Base-by-base conservation (phyloP, 2,329 filamentous ascomycete genomes). In the Atkinsonella texensis region DNA sequence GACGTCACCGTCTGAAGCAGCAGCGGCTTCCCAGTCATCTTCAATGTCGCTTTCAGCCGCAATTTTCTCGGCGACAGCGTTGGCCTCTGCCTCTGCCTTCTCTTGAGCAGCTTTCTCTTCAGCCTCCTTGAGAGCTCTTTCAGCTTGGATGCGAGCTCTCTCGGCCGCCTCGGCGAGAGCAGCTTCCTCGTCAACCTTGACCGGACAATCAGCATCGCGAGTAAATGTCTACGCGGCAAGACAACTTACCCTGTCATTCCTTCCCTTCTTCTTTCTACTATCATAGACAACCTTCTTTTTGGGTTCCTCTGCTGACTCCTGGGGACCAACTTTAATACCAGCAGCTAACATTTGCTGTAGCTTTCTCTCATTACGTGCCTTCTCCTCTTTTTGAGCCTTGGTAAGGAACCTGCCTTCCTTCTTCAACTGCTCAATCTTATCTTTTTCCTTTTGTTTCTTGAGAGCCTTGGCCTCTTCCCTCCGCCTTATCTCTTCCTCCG, bases 1-100 rank as follows among this genome's bases (percentile, higher is more conserved):
- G 62, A 95, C 77, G 54, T 85, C 84, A 15, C 87, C 80, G 46
- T 57, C 59, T 4, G 87, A 86, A 28, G 83, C 86, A 32, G 86
- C 89, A 48, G 87, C 84, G 32, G 83, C 81, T 68, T 96, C 89
- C 90, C 90, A 95, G 67, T 95, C 89, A 38, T 94, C 85, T 15
- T 87, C 84, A 28, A 85, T 67, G 17, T 81, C 82, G 47, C 80
- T 83, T 48, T 75, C 73, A 4, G 64, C 72, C 13, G 74, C 76
- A 48, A 78, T 75, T 61, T 81, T 76, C 32, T 70, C 70, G 17
- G 76, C 75, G 51, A 74, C 74, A 41, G 73, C 74, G 33, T 74
- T 75, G 31, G 74, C 76, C 54, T 80, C 79, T 2, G 70, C 75
- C 50, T 76, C 77, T 4, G 77, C 80, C 63, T 76, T 77, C 58